phyloP scores from a whole-genome alignment of 2,329 filamentous ascomycete genomes.

The Hymenoscyphus albidus region DNA sequence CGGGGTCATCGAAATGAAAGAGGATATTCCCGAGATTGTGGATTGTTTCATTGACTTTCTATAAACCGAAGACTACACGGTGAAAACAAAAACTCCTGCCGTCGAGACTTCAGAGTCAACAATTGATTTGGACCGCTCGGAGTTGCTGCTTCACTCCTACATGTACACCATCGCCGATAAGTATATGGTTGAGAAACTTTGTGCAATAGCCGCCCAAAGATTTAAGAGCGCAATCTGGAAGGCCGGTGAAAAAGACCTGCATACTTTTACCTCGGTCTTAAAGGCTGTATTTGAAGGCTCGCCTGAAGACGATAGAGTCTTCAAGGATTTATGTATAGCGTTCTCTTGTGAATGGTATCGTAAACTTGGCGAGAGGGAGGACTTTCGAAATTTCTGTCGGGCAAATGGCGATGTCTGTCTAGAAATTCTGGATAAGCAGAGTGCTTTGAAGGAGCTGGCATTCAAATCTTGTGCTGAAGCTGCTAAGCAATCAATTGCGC shows the following conservation, averaged over 20 bases:
- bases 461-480: no score
- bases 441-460: not conserved
- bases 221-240: not conserved
- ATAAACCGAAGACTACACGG: not conserved
- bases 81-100: not conserved
- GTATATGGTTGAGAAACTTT: not conserved
- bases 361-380: not conserved
- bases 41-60: not conserved
- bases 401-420: not conserved
- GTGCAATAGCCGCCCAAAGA: not conserved
- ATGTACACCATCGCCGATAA: not conserved
- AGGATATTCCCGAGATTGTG: not conserved
- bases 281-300: not conserved
- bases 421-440: not conserved
- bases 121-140: not conserved
- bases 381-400: not conserved
- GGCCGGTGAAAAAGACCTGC: not conserved
- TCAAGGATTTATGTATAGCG: not conserved
- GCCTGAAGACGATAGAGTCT: not conserved
- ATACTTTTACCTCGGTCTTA: not conserved
- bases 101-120: not conserved
- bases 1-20: not conserved
- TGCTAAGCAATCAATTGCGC: no score
- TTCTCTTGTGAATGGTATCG: not conserved
- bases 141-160: not conserved